Evolutionary conservation across 164 flowering plant species (phyloP), one percentile per base, ranked within the genome.

Genomic region (Vitis labrusca): DNA sequence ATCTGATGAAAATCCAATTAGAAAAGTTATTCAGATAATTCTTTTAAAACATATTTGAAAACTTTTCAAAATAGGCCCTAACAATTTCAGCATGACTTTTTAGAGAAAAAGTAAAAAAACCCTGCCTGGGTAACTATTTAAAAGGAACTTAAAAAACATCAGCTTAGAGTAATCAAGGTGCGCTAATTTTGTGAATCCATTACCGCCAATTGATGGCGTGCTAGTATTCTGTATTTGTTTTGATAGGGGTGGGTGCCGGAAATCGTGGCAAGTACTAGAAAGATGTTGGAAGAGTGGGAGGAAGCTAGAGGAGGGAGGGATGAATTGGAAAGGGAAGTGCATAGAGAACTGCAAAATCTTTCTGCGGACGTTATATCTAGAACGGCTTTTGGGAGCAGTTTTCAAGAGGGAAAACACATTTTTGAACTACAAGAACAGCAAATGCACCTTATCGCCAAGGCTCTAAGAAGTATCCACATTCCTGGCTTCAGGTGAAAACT

Each of bases 331-430:
- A 61, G 83, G 8, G 91, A 85, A 2, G 86, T 82, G 60, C 78
- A 79, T 68, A 66, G 64, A 65, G 83, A 81, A 55, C 77, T 87
- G 70, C 84, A 81, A 44, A 37, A 63, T 9, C 84, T 82, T 14
- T 56, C 85, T 0, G 86, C 85, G 3, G 86, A 88, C 54, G 59
- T 85, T n/a, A 81, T 88, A 61, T 83, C 92, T 0, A 74, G 86
- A 69, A 82, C 85, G 8, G 86, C 88, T n/a, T 86, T 88, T 51
- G 89, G 89, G 3, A 86, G 90, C 68, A 82, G 74, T 68, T 84
- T 72, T 61, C 81, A 81, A 64, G 85, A 85, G 59, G 89, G 92
- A n/a, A 85, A 80, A 64, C 81, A 66, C 50, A 80, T 88, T 10
- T 88, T 88, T 64, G 70, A 78, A 30, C 61, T 86, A 9, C 92